Evolutionary conservation across 2,329 filamentous ascomycete species (phyloP), one percentile per base, ranked within the genome.

Genomic region (Fusarium nisikadoi): DNA sequence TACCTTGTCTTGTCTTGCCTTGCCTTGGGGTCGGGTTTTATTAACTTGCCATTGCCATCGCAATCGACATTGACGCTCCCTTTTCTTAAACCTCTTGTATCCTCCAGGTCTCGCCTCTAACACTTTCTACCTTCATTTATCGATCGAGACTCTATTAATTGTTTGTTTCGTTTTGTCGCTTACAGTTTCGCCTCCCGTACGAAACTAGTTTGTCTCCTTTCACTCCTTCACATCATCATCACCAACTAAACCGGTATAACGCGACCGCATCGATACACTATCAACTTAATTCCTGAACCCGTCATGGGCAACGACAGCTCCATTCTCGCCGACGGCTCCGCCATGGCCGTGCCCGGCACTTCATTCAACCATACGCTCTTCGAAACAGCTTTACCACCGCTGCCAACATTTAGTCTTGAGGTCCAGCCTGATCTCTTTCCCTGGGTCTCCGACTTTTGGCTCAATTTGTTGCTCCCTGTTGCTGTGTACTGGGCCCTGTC

Each of bases 401-500:
- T 98, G 47, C 95, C 96, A 53, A 83, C 88, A n/a, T 98, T 97
- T 85, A 90, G 89, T 29, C 85, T 96, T 62, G 86, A 86, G 72
- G 90, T 91, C 13, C 89, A 92, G 49, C 87, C 90, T 69, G 90
- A 94, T 62, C 86, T 98, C 61, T 81, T 98, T 66, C 85, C 93
- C 45, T 92, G 91, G 82, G 87, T 97, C 23, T 90, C 94, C 65
- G 96, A 99, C 83, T 92, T 92, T 78, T 90, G 93, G 82, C 85
- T 97, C 33, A 90, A 93, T 49, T 86, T 97, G 65, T 81, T 95
- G 50, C 84, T 93, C 19, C 95, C 95, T 35, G 88, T 98, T 68
- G 80, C 94, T 76, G 93, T 92, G 64, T 99, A 99, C 87, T 99
- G 96, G 96, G 83, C 85, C 27, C 84, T 97, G 36, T 98, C 95